These are phyloP conservation scores for Cercophora samala DNA, from an alignment of 495 filamentous ascomycete genomes.

Conservation along the genomic window DNA sequence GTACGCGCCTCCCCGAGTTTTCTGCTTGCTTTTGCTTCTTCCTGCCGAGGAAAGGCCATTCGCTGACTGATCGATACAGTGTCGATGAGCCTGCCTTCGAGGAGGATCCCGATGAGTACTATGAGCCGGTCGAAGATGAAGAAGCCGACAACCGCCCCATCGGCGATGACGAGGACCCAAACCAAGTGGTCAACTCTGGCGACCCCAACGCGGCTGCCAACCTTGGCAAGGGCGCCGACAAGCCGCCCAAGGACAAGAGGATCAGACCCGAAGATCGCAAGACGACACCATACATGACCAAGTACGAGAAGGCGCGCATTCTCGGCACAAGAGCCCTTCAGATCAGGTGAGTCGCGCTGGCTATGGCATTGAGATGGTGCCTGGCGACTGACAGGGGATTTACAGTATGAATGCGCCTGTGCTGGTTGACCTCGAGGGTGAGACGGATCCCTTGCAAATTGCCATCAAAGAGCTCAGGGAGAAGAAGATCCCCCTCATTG, in stretches of 20 bases:
- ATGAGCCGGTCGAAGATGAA: conserved; percentile 59
- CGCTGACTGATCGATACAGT: conserved; percentile 9
- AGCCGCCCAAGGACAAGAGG: conserved; percentile 77
- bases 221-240: conserved; percentile 44
- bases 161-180: conserved; percentile 44
- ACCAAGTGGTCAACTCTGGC: conserved; percentile 58
- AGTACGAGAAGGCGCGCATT: conserved; percentile 93
- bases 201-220: conserved; percentile 70
- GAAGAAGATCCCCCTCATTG: conserved; percentile 97
- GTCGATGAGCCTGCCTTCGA: conserved; percentile 56
- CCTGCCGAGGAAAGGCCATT: conserved; percentile 10
- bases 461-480: conserved; percentile 94
- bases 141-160: conserved; percentile 47
- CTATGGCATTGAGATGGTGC: neutral
- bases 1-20: conserved; percentile 27
- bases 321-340: conserved; percentile 90
- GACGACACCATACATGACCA: conserved; percentile 98
- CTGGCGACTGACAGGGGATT: conserved; percentile 7
- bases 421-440: conserved; percentile 91
- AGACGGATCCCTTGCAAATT: conserved; percentile 96
- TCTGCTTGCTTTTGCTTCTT: neutral
- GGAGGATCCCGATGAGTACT: conserved; percentile 55
- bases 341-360: conserved; percentile 66
- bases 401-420: conserved; percentile 94
- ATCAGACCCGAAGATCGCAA: conserved; percentile 82